Evolutionary conservation across 2,329 filamentous ascomycete species (phyloP).

Genomic region (Hortaea werneckii): DNA sequence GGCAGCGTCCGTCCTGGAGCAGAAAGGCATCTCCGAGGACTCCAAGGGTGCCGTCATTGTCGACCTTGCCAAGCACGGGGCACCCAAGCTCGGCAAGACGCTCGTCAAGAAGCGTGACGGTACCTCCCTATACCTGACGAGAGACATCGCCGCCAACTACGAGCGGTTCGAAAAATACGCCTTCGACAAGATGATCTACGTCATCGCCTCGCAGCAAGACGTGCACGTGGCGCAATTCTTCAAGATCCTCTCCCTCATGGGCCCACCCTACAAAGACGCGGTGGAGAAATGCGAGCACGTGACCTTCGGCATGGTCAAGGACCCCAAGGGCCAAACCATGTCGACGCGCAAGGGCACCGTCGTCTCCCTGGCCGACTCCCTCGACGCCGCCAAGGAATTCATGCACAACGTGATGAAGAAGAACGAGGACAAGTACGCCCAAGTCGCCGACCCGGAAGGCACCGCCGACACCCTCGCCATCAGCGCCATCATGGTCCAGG

Average conservation of each 20-base stretch:
- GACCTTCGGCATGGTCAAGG: conserved; percentile 54
- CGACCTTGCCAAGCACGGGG: conserved; percentile 57
- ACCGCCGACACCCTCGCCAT: conserved; percentile 86
- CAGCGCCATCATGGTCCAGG: conserved; percentile 92
- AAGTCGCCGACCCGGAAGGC: conserved; percentile 72
- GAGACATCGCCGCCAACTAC: conserved; percentile 56
- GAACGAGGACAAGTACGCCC: conserved; percentile 81
- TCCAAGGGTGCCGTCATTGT: conserved; percentile 58
- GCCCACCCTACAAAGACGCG: conserved; percentile 44
- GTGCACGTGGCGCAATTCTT: conserved; percentile 55
- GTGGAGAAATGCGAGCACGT: conserved; percentile 51
- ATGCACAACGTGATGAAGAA: conserved; percentile 97
- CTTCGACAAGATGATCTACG: conserved; percentile 61
- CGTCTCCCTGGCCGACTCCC: conserved; percentile 40
- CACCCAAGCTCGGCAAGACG: conserved; percentile 57
- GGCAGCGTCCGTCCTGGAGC: conserved; percentile 49
- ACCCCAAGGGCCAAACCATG: conserved; percentile 44
- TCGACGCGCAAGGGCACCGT: conserved; percentile 49
- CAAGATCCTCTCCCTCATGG: conserved; percentile 54
- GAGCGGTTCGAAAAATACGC: conserved; percentile 53
- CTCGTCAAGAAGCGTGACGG: conserved; percentile 58
- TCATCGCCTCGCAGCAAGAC: conserved; percentile 55
- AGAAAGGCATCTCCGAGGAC: conserved; percentile 51
- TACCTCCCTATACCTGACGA: conserved; percentile 57
- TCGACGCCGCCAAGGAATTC: conserved; percentile 62